These are phyloP conservation scores for Venturia carpophila DNA, from an alignment of 2,329 filamentous ascomycete species.

Conservation along the genomic window DNA sequence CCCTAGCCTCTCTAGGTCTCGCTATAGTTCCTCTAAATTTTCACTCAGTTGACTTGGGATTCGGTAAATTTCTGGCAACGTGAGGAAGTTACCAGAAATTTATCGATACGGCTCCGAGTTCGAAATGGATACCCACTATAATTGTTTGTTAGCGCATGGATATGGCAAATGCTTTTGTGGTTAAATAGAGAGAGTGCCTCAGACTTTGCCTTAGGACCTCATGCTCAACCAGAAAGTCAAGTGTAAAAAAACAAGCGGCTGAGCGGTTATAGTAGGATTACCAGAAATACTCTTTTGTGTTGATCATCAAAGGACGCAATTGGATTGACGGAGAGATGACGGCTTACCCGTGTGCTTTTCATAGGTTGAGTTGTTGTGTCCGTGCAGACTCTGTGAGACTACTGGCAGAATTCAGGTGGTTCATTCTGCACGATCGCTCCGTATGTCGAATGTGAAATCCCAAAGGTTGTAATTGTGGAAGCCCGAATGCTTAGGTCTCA, in stretches of 20 bases:
- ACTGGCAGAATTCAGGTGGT: neutral
- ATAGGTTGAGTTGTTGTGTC: neutral
- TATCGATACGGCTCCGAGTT: too few relatives aligned
- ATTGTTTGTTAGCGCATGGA: neutral
- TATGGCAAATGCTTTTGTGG: neutral
- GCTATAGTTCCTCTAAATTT: too few relatives aligned
- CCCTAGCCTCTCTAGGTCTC: too few relatives aligned
- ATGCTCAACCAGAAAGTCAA: conserved; percentile 38
- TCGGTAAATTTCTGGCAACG: too few relatives aligned
- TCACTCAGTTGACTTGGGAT: too few relatives aligned
- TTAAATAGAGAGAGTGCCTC: conserved; percentile 23
- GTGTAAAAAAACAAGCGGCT: conserved; percentile 12
- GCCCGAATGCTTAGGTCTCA: neutral
- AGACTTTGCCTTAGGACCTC: conserved; percentile 44
- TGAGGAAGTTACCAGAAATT: too few relatives aligned
- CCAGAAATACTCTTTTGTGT: conserved; percentile 27
- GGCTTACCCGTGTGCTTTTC: neutral
- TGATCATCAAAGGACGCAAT: neutral
- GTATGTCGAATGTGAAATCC: neutral
- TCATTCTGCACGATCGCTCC: neutral
- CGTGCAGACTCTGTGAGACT: neutral
- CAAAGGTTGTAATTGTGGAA: neutral
- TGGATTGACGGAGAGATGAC: neutral
- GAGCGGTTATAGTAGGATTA: conserved; percentile 36
- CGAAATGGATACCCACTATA: neutral